Evolutionary conservation across 2,329 filamentous ascomycete genomes (phyloP).

Genomic region (Penicillium aurantiogriseum): DNA sequence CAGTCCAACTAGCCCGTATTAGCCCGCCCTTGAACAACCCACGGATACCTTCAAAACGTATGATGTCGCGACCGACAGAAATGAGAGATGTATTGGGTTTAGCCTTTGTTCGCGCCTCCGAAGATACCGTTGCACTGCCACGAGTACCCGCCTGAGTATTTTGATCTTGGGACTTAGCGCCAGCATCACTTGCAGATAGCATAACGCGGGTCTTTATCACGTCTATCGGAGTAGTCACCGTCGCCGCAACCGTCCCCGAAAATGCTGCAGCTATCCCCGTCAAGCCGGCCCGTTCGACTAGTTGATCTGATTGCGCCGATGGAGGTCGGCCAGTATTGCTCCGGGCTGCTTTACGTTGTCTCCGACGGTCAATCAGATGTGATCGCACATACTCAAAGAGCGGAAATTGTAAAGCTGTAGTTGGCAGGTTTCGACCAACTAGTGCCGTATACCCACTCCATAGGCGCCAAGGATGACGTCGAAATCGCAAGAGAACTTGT

Average conservation of each 20-base stretch:
- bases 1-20: conserved; percentile 75
- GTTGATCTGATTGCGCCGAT: conserved; percentile 24
- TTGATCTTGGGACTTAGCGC: not conserved
- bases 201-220: conserved; percentile 89
- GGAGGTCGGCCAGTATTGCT: not conserved
- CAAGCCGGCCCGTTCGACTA: conserved; percentile 67
- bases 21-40: conserved; percentile 73
- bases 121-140: not conserved
- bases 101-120: not conserved
- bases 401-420: conserved; percentile 85
- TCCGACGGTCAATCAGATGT: conserved; percentile 49
- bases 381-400: conserved; percentile 72
- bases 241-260: conserved; percentile 72
- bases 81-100: conserved; percentile 48
- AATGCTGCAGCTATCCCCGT: conserved; percentile 71
- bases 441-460: conserved; percentile 77
- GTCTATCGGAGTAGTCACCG: conserved; percentile 84
- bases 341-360: conserved; percentile 27
- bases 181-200: conserved; percentile 57
- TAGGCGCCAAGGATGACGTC: conserved; percentile 53
- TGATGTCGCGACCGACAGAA: conserved; percentile 64
- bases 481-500: conserved; percentile 58
- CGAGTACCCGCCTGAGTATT: not conserved
- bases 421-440: conserved; percentile 78
- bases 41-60: conserved; percentile 64